phyloP scores from a whole-genome alignment of 352 stramenopile species.

The Lagenidium sp. region DNA sequence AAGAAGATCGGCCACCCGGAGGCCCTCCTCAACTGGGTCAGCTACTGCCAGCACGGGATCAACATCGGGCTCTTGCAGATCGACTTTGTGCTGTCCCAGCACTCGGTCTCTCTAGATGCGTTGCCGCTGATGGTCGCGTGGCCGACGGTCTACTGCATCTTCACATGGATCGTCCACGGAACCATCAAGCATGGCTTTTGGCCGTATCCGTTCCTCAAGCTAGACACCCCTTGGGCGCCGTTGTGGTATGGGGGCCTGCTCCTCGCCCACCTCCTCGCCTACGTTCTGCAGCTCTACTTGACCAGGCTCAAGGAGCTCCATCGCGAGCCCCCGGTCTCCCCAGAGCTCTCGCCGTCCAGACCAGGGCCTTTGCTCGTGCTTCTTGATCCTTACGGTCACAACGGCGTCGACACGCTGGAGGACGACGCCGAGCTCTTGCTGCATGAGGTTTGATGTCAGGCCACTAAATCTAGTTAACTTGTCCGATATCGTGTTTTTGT shows the following conservation, averaged over 20 bases:
- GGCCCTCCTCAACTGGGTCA: slow-evolving; percentile 60
- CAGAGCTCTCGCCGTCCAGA: neutral
- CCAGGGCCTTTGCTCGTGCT: no score
- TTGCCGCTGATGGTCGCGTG: slow-evolving; percentile 55
- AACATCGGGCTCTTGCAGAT: slow-evolving; percentile 65
- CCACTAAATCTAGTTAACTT: no score
- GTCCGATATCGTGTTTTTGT: no score
- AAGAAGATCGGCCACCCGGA: slow-evolving; percentile 31
- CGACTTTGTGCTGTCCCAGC: slow-evolving; percentile 46
- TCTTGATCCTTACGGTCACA: no score
- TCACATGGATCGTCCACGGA: slow-evolving; percentile 69
- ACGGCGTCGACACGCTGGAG: no score
- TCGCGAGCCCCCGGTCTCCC: neutral
- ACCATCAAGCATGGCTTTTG: slow-evolving; percentile 58
- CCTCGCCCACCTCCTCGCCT: slow-evolving; percentile 28
- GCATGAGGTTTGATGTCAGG: no score
- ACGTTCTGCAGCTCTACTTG: slow-evolving; percentile 29
- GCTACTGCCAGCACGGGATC: slow-evolving; percentile 69
- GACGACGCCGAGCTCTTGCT: no score
- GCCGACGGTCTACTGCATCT: slow-evolving; percentile 55
- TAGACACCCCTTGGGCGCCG: slow-evolving; percentile 62
- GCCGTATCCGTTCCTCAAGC: slow-evolving; percentile 72
- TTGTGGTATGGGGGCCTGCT: slow-evolving; percentile 63
- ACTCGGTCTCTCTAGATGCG: slow-evolving; percentile 41
- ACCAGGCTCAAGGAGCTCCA: slow-evolving; percentile 30